Conservation (phyloP, 2,329 filamentous ascomycete species). For the Rutstroemia sp. region DNA sequence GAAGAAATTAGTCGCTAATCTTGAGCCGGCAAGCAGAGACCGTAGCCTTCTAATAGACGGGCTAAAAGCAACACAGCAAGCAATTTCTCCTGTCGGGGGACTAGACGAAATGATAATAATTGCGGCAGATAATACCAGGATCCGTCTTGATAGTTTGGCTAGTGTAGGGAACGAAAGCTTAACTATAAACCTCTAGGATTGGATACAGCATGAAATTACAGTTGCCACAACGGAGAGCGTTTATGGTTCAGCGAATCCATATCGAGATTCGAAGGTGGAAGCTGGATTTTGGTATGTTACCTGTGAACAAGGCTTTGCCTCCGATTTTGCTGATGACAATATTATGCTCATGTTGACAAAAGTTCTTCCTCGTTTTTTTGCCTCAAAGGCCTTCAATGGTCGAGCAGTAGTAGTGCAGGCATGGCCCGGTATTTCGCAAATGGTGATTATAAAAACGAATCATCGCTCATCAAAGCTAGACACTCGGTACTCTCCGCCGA, state of each 20-base stretch:
- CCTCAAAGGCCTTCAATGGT: neutral
- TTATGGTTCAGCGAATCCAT: constrained; percentile 2
- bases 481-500: neutral
- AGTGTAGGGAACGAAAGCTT: neutral
- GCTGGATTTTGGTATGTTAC: constrained; percentile 4
- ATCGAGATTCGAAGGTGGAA: constrained; percentile 1
- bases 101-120: neutral
- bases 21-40: neutral
- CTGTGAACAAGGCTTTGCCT: no score
- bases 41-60: neutral
- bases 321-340: neutral
- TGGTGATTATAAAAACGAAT: neutral
- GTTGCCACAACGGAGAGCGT: constrained; percentile 1
- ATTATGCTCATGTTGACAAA: neutral
- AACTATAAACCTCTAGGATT: neutral
- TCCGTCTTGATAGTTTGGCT: neutral
- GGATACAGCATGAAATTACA: constrained; percentile 4
- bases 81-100: neutral
- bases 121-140: neutral
- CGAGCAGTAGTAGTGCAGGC: neutral
- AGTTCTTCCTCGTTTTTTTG: neutral
- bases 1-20: neutral
- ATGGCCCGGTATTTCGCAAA: neutral
- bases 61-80: neutral
- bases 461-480: neutral